These are phyloP conservation scores for Phalaenopsis aphrodite DNA, from an alignment of 106 monocot genomes.

Conservation along the genomic window DNA sequence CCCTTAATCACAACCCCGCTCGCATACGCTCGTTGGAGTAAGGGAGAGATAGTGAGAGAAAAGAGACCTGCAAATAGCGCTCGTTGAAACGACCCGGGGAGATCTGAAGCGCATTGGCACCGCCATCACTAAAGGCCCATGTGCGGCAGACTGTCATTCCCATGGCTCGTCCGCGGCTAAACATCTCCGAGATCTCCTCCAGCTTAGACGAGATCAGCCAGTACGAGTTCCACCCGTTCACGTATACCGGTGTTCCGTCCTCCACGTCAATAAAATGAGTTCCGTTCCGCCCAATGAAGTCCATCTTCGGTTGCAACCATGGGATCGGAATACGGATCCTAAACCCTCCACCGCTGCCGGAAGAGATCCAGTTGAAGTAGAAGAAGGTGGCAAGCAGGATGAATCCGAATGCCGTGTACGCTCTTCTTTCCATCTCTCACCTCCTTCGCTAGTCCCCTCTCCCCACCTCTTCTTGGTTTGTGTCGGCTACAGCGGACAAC, in stretches of 20 bases:
- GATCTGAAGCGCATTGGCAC: constrained; percentile 57
- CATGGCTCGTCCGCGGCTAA: constrained; percentile 43
- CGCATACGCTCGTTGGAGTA: neutral
- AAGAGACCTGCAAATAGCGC: constrained; percentile 52
- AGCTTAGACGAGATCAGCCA: constrained; percentile 54
- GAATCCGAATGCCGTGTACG: constrained; percentile 34
- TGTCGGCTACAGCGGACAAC: no score
- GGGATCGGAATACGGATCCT: constrained; percentile 41
- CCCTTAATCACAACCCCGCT: neutral
- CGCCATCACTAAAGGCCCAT: constrained; percentile 89
- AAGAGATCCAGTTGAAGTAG: constrained; percentile 40
- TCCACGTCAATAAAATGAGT: constrained; percentile 46
- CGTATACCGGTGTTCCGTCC: constrained; percentile 26
- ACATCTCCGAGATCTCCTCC: constrained; percentile 43
- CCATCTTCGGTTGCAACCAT: constrained; percentile 58
- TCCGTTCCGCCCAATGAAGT: constrained; percentile 40
- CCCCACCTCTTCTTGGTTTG: no score
- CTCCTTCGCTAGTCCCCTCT: neutral
- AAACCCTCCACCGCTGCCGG: constrained; percentile 2
- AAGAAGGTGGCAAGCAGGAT: constrained; percentile 37
- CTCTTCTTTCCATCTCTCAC: constrained; percentile 14
- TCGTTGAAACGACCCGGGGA: constrained; percentile 64
- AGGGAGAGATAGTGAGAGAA: neutral
- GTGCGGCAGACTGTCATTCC: constrained; percentile 78
- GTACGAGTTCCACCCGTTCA: constrained; percentile 95